Evolutionary conservation across 2,329 filamentous ascomycete species (phyloP).

Genomic region (Ambrosiella xylebori): DNA sequence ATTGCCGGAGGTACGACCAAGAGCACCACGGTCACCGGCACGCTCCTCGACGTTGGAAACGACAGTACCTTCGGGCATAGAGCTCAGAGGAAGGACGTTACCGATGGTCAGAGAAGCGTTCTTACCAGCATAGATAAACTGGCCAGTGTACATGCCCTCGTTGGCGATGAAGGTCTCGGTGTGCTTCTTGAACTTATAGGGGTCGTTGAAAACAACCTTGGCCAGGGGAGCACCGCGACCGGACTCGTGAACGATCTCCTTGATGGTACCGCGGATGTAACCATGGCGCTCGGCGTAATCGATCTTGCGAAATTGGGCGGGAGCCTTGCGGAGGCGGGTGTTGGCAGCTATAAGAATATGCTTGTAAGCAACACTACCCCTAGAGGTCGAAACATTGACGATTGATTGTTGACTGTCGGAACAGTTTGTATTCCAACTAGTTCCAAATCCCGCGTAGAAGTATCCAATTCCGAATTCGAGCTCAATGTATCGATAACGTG

Average conservation of each 20-base stretch:
- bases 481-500: background rate
- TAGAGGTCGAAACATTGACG: background rate
- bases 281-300: slow-evolving; percentile 95
- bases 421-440: background rate
- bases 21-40: slow-evolving; percentile 85
- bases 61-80: slow-evolving; percentile 97
- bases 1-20: slow-evolving; percentile 96
- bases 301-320: slow-evolving; percentile 82
- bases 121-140: slow-evolving; percentile 99
- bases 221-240: slow-evolving; percentile 96
- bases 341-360: slow-evolving; percentile 41
- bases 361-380: slow-evolving; percentile 14
- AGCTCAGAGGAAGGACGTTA: slow-evolving; percentile 88
- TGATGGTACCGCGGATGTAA: slow-evolving; percentile 92
- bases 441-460: background rate
- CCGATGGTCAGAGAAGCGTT: slow-evolving; percentile 91
- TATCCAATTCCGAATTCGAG: background rate
- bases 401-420: background rate
- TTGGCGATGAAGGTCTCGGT: slow-evolving; percentile 99
- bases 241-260: slow-evolving; percentile 98
- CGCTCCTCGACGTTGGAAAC: slow-evolving; percentile 99
- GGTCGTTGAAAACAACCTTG: slow-evolving; percentile 91
- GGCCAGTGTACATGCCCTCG: slow-evolving; percentile 99
- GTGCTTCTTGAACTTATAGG: slow-evolving; percentile 94
- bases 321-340: slow-evolving; percentile 77